Percentiles rank a stretch among this genome's conserved stretches.
These are phyloP conservation scores for Colletotrichum sansevieriae DNA, from an alignment of 2,329 filamentous ascomycete species.

Conservation along the genomic window DNA sequence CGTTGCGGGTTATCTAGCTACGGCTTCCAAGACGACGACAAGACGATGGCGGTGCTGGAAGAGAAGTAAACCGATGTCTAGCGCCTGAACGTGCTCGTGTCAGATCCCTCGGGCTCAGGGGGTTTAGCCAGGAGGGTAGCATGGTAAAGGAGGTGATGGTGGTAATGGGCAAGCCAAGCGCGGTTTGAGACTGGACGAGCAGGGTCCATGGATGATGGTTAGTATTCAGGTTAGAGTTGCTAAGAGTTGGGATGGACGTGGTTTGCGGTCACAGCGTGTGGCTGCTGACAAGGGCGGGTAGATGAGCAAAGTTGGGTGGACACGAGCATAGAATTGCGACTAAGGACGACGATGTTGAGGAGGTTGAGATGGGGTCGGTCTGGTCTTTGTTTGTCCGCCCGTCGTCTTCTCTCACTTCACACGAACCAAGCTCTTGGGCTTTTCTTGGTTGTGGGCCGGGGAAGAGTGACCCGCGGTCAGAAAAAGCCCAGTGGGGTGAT, in stretches of 20 bases:
- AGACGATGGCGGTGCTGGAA: constrained; percentile 40
- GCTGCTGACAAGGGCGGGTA: constrained; percentile 32
- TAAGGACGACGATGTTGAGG: constrained; percentile 10
- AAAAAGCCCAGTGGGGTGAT: not conserved
- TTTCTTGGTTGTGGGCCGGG: constrained; percentile 36
- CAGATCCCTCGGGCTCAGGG: constrained; percentile 13
- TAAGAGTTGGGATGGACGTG: constrained; percentile 21
- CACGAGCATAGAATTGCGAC: not conserved
- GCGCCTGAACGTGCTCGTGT: constrained; percentile 17
- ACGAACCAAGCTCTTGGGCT: constrained; percentile 1
- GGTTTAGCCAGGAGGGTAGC: constrained; percentile 7
- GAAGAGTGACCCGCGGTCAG: constrained; percentile 29
- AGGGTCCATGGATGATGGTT: constrained; percentile 21
- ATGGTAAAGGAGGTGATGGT: not conserved
- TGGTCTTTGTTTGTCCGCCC: not conserved
- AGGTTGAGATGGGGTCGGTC: constrained; percentile 17
- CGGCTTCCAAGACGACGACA: constrained; percentile 2
- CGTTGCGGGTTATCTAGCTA: not conserved
- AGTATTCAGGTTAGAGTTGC: not conserved
- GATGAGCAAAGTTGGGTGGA: constrained; percentile 38
- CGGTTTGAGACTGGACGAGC: constrained; percentile 15
- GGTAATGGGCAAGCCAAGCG: constrained; percentile 3
- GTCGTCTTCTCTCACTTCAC: not conserved
- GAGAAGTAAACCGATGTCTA: constrained; percentile 29
- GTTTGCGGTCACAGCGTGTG: constrained; percentile 19